Percentiles rank a stretch among this genome's conserved stretches.
Conservation (phyloP, 768 basidiomycete genomes). For the Hypholoma fasciculare region DNA sequence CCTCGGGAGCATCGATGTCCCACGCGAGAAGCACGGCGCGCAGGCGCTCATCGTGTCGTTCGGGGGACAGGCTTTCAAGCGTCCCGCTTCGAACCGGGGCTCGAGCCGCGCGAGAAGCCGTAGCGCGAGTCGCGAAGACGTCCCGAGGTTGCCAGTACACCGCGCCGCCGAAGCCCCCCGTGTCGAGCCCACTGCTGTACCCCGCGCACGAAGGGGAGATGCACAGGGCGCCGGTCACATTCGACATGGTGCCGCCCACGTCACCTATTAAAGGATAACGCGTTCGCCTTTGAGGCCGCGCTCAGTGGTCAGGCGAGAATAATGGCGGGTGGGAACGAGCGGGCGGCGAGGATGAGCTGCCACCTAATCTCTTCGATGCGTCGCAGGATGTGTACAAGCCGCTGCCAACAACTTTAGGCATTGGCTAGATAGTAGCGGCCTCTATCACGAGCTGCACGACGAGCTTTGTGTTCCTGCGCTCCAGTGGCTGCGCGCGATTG, state of each 20-base stretch:
- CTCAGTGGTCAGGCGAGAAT: slow-evolving; percentile 39
- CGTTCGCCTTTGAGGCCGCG: slow-evolving; percentile 30
- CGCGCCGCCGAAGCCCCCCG: slow-evolving; percentile 29
- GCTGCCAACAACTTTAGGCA: too few relatives aligned
- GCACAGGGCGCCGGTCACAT: background rate
- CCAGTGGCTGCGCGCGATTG: too few relatives aligned
- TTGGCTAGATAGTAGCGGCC: too few relatives aligned
- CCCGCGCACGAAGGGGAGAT: slow-evolving; percentile 6
- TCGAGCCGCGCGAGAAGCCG: slow-evolving; percentile 39
- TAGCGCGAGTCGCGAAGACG: slow-evolving; percentile 22
- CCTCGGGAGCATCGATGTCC: slow-evolving; percentile 61
- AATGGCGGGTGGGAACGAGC: slow-evolving; percentile 17
- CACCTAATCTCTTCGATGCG: slow-evolving; percentile 73
- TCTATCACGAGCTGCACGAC: too few relatives aligned
- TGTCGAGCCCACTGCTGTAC: slow-evolving; percentile 31
- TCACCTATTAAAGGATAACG: slow-evolving; percentile 1
- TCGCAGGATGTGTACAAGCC: slow-evolving; percentile 83
- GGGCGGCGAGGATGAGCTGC: slow-evolving; percentile 41
- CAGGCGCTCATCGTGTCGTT: slow-evolving; percentile 79
- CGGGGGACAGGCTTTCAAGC: slow-evolving; percentile 68
- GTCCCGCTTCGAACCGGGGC: slow-evolving; percentile 22
- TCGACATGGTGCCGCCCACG: slow-evolving; percentile 22
- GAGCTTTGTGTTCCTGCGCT: too few relatives aligned
- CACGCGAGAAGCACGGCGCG: slow-evolving; percentile 50
- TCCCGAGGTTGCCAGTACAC: slow-evolving; percentile 2